Evolutionary conservation across 2,329 filamentous ascomycete genomes (phyloP), one percentile per base, ranked within the genome.

Genomic region (Helminthosporium solani): DNA sequence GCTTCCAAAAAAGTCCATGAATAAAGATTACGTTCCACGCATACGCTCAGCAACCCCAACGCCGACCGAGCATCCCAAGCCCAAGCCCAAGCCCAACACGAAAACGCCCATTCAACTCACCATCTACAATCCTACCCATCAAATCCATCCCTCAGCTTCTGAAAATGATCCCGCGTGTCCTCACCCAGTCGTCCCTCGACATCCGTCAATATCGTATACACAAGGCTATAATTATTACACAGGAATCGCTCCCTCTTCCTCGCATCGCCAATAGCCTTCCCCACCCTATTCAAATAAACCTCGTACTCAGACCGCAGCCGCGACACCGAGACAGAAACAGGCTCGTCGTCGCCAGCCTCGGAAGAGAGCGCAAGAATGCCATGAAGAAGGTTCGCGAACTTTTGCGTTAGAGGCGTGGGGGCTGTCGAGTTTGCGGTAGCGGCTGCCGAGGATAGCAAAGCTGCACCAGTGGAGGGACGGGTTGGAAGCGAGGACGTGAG

Each of bases 321-420:
- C 11, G 80, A 79, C 37, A 99, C 71, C 60, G 90, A 95, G 38
- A 87, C 85, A 0, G 85, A 85, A 2, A 97, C 88, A 0, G 94
- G 94, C 69, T 99, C 94, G 57, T 96, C 91, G 57, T 97, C 94
- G 2, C 90, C 90, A 0, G 90, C 89, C 57, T 96, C 91, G n/a
- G 84, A 83, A 63, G 89, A 95, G 34, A 99, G 78, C 0, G 83
- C 77, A 23, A 97, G 73, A 23, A 97, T 86, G 2, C 89, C 90
- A 53, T 96, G 88, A 39, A 96, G 72, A 40, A 99, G 84, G 71
- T 96, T 92, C 0, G 89, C 94, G 63, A 97, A 97, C n/a, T 90
- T 84, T 69, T 99, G 94, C 0, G 94, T 96, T 15, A 95, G 79
- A 41, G 92, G 85, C 60, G 97, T 94, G 0, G 94, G 94, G 1